These are phyloP conservation scores for Clarireedia hainanense DNA, from an alignment of 2,329 filamentous ascomycete genomes.

Conservation along the genomic window DNA sequence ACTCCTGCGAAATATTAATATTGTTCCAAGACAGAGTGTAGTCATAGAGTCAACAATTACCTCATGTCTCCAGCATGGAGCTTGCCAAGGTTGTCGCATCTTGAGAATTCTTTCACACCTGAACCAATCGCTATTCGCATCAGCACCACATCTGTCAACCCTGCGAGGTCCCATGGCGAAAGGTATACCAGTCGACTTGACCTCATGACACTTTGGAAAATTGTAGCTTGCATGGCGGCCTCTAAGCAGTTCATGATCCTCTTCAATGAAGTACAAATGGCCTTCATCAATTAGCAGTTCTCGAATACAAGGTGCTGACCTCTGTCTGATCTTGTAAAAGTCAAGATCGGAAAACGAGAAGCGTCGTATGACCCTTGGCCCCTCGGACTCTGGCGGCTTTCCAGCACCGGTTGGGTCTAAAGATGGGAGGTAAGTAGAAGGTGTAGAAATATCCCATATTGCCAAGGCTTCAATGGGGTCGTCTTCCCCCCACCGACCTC, in stretches of 20 bases:
- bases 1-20: conserved; percentile 30
- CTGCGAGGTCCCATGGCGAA: conserved; percentile 44
- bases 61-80: conserved; percentile 46
- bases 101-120: conserved; percentile 18
- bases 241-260: conserved; percentile 43
- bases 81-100: conserved; percentile 27
- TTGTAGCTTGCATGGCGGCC: conserved; percentile 36
- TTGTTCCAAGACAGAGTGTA: background rate
- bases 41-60: conserved; percentile 6
- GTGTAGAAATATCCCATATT: conserved; percentile 50
- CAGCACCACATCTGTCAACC: conserved; percentile 38
- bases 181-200: conserved; percentile 46
- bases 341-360: conserved; percentile 45
- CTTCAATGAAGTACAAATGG: conserved; percentile 48
- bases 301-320: conserved; percentile 41
- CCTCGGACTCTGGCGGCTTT: conserved; percentile 27
- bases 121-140: conserved; percentile 21
- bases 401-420: conserved; percentile 37
- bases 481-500: conserved; percentile 46
- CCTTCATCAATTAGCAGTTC: conserved; percentile 39
- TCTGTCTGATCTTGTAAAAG: conserved; percentile 45
- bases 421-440: conserved; percentile 42
- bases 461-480: conserved; percentile 47
- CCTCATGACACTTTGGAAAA: conserved; percentile 37
- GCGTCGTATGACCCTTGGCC: conserved; percentile 40